Evolutionary conservation across 495 filamentous ascomycete species (phyloP).

Genomic region (Halenospora varia): DNA sequence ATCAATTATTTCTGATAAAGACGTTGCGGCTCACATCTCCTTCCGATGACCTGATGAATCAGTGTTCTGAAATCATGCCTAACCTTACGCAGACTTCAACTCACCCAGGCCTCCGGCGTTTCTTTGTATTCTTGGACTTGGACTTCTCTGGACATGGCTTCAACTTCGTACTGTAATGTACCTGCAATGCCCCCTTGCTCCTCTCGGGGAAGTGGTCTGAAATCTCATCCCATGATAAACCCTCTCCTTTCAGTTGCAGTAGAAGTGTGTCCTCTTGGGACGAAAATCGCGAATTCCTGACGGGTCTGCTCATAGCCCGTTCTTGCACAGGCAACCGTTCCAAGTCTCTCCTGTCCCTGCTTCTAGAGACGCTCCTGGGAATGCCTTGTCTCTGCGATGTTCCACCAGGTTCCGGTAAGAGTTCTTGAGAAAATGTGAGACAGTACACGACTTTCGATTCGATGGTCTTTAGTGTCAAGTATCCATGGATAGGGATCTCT

Average conservation of each 20-base stretch:
- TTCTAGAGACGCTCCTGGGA: background rate
- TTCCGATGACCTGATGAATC: too few relatives aligned
- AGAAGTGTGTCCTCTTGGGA: conserved; percentile 15
- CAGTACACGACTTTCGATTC: too few relatives aligned
- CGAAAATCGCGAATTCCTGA: conserved; percentile 2
- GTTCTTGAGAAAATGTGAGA: conserved; percentile 25
- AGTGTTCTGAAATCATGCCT: background rate
- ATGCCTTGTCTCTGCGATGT: conserved; percentile 4
- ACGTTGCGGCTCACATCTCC: too few relatives aligned
- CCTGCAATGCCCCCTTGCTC: too few relatives aligned
- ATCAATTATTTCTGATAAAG: too few relatives aligned
- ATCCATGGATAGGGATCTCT: too few relatives aligned
- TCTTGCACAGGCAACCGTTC: conserved; percentile 8
- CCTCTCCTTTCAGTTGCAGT: conserved; percentile 12
- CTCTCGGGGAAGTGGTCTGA: too few relatives aligned
- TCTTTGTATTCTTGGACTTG: conserved; percentile 14
- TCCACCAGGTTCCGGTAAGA: background rate
- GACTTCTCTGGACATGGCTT: conserved; percentile 12
- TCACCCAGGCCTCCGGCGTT: conserved; percentile 16
- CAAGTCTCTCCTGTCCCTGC: conserved; percentile 13
- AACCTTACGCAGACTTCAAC: conserved; percentile 10
- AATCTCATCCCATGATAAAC: conserved; percentile 21
- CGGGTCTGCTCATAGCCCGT: conserved; percentile 7
- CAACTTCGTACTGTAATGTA: too few relatives aligned
- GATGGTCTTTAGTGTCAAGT: too few relatives aligned